Conservation (phyloP, 768 basidiomycete genomes). For the Dioszegia hungarica region DNA sequence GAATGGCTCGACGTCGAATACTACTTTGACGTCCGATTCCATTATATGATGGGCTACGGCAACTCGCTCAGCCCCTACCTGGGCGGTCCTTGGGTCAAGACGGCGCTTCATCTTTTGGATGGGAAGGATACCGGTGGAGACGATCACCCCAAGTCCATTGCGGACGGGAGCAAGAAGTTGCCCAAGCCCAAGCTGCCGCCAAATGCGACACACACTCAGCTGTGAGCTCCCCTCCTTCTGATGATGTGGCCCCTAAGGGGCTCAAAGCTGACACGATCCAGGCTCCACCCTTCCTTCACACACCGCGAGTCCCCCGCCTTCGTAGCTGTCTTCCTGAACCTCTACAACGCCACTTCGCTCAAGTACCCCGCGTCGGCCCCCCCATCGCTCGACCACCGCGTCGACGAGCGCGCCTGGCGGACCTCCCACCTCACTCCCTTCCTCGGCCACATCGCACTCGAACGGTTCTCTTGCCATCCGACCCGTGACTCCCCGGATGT, state of each 20-base stretch:
- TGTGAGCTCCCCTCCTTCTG: constrained; percentile 26
- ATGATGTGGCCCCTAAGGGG: too few species aligned
- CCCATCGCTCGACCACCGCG: constrained; percentile 39
- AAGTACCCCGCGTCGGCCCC: constrained; percentile 24
- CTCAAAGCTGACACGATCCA: too few species aligned
- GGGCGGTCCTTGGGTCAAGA: constrained; percentile 50
- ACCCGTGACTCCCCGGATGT: too few species aligned
- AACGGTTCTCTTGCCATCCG: constrained; percentile 37
- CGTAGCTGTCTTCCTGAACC: constrained; percentile 49
- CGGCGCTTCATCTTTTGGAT: constrained; percentile 43
- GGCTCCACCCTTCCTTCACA: constrained; percentile 50
- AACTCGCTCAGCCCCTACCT: constrained; percentile 46
- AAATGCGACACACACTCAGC: constrained; percentile 50
- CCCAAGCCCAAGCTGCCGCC: constrained; percentile 49
- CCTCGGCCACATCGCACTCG: constrained; percentile 51
- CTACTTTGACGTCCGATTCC: constrained; percentile 48
- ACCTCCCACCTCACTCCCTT: constrained; percentile 51
- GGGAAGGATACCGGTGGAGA: constrained; percentile 39
- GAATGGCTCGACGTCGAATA: constrained; percentile 50
- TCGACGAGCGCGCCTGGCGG: constrained; percentile 45
- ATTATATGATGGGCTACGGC: constrained; percentile 50
- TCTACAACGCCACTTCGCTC: constrained; percentile 48
- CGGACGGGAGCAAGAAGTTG: constrained; percentile 17
- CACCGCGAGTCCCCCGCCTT: constrained; percentile 52
- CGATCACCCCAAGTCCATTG: constrained; percentile 6